phyloP scores from a whole-genome alignment of 495 filamentous ascomycete species.

The Tuber aestivum region DNA sequence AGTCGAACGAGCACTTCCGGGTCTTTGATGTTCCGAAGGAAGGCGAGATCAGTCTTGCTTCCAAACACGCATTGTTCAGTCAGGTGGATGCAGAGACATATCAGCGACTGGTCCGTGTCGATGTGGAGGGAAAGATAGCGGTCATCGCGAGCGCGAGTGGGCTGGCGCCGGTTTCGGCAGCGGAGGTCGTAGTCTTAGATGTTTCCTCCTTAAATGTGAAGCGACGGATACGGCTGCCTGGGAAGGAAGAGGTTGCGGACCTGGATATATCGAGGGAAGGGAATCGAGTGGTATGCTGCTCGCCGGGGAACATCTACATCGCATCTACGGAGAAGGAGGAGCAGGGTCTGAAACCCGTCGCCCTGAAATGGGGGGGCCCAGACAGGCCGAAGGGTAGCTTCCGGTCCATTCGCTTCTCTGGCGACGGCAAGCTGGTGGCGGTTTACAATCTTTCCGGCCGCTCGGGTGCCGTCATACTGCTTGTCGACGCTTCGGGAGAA shows the following conservation, averaged over 20 bases:
- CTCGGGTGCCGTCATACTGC: constrained; percentile 61
- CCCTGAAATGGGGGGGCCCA: constrained; percentile 35
- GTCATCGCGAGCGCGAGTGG: constrained; percentile 42
- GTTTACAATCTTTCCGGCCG: constrained; percentile 53
- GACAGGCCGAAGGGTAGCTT: constrained; percentile 48
- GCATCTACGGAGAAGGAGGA: constrained; percentile 15
- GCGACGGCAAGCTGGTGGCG: constrained; percentile 49
- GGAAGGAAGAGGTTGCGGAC: constrained; percentile 67
- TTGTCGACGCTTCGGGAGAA: constrained; percentile 51
- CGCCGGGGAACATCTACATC: constrained; percentile 62
- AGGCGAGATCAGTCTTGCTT: constrained; percentile 20
- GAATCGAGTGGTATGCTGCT: constrained; percentile 71
- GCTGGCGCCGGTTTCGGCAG: constrained; percentile 48
- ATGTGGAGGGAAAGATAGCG: constrained; percentile 50
- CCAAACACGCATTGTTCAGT: constrained; percentile 32
- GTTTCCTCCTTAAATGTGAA: constrained; percentile 60
- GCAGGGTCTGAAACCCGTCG: constrained; percentile 3
- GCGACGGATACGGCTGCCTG: constrained; percentile 57
- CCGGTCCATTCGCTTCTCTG: constrained; percentile 69
- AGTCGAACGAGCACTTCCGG: constrained; percentile 81
- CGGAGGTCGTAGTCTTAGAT: constrained; percentile 73
- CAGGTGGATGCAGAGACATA: constrained; percentile 30
- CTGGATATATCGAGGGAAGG: constrained; percentile 46
- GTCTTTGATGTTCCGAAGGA: constrained; percentile 53
- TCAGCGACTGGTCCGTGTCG: constrained; percentile 52